A percentile compares a stretch with the other conserved stretches of the same genome.
phyloP scores from a whole-genome alignment of 208 protist genomes.

The Crithidia bombi region DNA sequence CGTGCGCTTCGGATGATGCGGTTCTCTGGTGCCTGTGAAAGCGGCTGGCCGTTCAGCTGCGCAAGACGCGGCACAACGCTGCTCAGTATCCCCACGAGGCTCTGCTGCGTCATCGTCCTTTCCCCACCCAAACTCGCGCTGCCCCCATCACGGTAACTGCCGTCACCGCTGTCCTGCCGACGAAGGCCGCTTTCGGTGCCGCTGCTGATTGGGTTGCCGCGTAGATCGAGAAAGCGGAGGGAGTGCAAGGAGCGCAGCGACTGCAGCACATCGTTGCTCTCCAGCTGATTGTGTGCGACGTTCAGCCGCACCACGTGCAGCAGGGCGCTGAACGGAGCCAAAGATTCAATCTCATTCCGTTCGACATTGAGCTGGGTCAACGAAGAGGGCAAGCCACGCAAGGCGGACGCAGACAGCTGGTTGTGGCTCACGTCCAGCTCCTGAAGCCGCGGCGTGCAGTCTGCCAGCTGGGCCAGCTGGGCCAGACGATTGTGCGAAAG shows the following conservation, averaged over 20 bases:
- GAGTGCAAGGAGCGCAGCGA: constrained; percentile 40
- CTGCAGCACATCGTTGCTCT: constrained; percentile 34
- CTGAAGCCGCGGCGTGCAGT: constrained; percentile 47
- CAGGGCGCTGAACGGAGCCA: constrained; percentile 44
- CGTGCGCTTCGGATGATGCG: constrained; percentile 45
- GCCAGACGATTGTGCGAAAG: constrained; percentile 65
- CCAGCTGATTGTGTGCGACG: constrained; percentile 51
- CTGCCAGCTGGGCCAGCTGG: constrained; percentile 39
- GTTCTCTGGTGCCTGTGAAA: constrained; percentile 74
- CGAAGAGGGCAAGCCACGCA: constrained; percentile 39
- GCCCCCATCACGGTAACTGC: neutral
- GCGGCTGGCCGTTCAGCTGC: constrained; percentile 58
- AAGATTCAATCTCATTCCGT: constrained; percentile 54
- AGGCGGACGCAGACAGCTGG: constrained; percentile 46
- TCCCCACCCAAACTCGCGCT: neutral
- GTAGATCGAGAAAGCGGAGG: constrained; percentile 67
- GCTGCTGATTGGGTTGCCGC: constrained; percentile 51
- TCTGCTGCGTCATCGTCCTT: too few relatives aligned
- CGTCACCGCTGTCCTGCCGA: neutral
- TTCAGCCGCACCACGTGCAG: constrained; percentile 51
- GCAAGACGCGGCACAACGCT: constrained; percentile 54
- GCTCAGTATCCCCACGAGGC: constrained; percentile 28
- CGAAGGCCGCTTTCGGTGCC: neutral
- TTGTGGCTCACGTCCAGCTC: constrained; percentile 73
- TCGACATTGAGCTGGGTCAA: constrained; percentile 50